phyloP scores from a whole-genome alignment of 2,329 filamentous ascomycete genomes.

The Pseudogymnoascus sp. region DNA sequence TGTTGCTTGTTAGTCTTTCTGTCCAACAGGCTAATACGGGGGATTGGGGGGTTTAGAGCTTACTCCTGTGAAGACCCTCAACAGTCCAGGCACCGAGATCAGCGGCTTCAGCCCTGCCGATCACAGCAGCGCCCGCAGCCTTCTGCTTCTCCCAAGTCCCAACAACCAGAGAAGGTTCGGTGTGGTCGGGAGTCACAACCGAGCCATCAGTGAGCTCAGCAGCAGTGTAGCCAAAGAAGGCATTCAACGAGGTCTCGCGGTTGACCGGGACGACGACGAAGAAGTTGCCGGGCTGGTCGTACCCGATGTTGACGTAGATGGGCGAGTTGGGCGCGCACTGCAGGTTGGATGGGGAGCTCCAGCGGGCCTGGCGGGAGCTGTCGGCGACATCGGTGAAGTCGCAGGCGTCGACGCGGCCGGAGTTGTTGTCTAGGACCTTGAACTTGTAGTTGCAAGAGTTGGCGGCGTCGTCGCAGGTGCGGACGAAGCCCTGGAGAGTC shows the following conservation, averaged over 20 bases:
- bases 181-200: constrained; percentile 6
- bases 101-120: background rate
- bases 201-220: constrained; percentile 6
- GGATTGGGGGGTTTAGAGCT: background rate
- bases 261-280: background rate
- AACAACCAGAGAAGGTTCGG: background rate
- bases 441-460: constrained; percentile 9
- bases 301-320: constrained; percentile 3
- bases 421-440: background rate
- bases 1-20: background rate
- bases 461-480: constrained; percentile 8
- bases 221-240: constrained; percentile 9
- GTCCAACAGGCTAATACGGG: background rate
- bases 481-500: constrained; percentile 9
- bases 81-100: background rate
- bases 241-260: background rate
- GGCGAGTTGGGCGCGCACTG: background rate
- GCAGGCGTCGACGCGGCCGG: background rate
- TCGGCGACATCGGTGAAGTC: background rate
- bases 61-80: background rate
- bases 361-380: background rate
- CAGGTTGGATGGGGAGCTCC: background rate
- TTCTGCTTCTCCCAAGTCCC: background rate
- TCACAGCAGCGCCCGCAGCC: background rate
- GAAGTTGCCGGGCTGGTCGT: constrained; percentile 6